Conservation (phyloP, 257 asterid genomes). For the Buddleja alternifolia region DNA sequence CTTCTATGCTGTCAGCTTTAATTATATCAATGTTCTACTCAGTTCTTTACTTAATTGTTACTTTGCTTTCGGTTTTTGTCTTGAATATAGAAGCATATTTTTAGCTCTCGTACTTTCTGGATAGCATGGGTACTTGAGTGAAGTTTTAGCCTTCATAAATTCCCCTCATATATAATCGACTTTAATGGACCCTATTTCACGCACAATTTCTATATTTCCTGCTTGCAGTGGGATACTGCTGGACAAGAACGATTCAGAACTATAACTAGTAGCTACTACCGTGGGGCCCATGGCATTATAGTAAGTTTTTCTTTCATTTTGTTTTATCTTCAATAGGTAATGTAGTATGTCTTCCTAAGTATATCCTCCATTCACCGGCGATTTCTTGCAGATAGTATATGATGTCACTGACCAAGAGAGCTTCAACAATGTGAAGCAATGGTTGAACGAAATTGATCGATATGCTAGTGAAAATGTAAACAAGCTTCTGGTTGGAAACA, state of each 20-base stretch:
- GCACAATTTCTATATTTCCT: constrained; percentile 2
- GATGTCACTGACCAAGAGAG: constrained; percentile 86
- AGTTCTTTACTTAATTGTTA: neutral
- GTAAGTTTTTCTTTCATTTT: constrained; percentile 41
- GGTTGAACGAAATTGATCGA: constrained; percentile 84
- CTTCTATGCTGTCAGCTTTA: neutral
- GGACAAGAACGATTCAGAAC: constrained; percentile 95
- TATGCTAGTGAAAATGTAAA: constrained; percentile 85
- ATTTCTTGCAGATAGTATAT: constrained; percentile 59
- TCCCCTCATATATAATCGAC: constrained; percentile 12
- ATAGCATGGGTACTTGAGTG: neutral
- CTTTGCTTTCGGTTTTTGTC: constrained; percentile 4
- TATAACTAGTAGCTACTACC: constrained; percentile 89
- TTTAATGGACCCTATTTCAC: neutral
- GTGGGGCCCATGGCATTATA: constrained; percentile 93
- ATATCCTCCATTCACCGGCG: constrained; percentile 13
- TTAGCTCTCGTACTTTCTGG: constrained; percentile 1
- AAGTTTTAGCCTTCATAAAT: no score
- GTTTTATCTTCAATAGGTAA: neutral
- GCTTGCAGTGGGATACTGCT: constrained; percentile 87
- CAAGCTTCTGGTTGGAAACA: constrained; percentile 84
- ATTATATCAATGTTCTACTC: neutral
- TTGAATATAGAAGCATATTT: neutral
- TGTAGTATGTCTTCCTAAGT: neutral
- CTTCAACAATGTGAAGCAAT: constrained; percentile 83